These are phyloP conservation scores for Aureobasidium sp. DNA, from an alignment of 2,329 filamentous ascomycete genomes.

Conservation along the genomic window DNA sequence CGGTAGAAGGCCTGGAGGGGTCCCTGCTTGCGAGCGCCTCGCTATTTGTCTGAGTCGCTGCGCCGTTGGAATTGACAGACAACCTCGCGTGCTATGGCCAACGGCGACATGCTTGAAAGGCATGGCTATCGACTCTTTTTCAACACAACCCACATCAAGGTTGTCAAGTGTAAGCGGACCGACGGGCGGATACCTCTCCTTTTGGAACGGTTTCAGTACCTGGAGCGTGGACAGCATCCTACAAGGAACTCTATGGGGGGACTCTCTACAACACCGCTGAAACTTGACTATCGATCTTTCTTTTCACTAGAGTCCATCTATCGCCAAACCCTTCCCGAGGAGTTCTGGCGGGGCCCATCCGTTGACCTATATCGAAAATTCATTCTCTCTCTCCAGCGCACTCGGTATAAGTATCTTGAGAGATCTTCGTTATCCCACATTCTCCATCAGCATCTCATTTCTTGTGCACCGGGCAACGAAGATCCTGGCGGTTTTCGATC, in stretches of 20 bases:
- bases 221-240: background rate
- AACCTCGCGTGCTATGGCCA: background rate
- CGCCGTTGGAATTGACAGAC: conserved; percentile 4
- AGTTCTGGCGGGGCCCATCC: conserved; percentile 1
- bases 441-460: conserved; percentile 6
- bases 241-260: conserved; percentile 3
- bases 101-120: background rate
- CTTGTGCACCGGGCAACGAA: conserved; percentile 9
- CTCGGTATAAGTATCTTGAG: conserved; percentile 10
- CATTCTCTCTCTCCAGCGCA: background rate
- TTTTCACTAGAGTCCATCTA: conserved; percentile 5
- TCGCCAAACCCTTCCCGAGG: background rate
- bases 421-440: conserved; percentile 6
- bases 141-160: too few relatives aligned
- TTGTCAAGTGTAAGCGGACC: conserved; percentile 1
- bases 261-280: conserved; percentile 6
- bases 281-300: conserved; percentile 12
- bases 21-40: background rate
- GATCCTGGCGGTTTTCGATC: conserved; percentile 9
- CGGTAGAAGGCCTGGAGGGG: conserved; percentile 3
- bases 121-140: background rate
- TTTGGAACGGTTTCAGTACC: conserved; percentile 3
- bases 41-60: background rate
- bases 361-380: conserved; percentile 4
- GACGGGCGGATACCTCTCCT: background rate